Base-by-base conservation (phyloP, 2,329 filamentous ascomycete species). In the Claviceps fusiformis region DNA sequence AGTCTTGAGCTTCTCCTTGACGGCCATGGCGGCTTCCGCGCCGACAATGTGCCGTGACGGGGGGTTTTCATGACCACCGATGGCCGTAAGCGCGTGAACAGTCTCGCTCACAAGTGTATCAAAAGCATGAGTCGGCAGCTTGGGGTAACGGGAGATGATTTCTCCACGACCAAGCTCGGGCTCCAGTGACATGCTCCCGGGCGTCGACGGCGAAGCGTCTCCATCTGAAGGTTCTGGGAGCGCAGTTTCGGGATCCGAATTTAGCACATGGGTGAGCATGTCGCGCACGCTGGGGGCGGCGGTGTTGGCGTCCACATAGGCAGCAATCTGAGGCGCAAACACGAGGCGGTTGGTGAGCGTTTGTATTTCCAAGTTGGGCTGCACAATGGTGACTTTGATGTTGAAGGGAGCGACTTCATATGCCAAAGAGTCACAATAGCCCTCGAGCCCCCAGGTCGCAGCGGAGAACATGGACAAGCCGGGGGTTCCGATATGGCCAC, bases 401-500 rank as follows among this genome's bases (percentile, higher is more conserved):
- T 96, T 96, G 75, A 97, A 97, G 0, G 93, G 93, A 0, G 92
- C 87, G 59, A 98, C 87, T 71, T 98, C 93, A 70, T 96, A 98
- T 1, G 92, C 91, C 29, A 98, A 78, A 57, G 89, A 89, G 71
- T 97, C 92, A 72, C 91, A 96, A 68, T 93, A 96, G 19, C 92
- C 93, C 71, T 97, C 93, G 41, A 96, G 79, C 1, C 90, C 93
- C 90, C 92, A 96, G 43, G 90, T 91, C 15, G 90, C 87, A 19
- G 92, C 89, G 60, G 90, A 93, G 68, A 95, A 93, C 75, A 95
- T 87, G 55, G 89, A 81, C 72, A 97, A 81, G 2, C 91, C 90
- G 0, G 93, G 93, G 0, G 91, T 96, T 41, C 91, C 92, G 57
- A 97, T 85, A 69, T 96, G 92, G 3, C 89, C 91, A 43, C 89